These are phyloP conservation scores for Yamadazyma taylorii DNA, from an alignment of 1,139 yeast species.

Conservation along the genomic window DNA sequence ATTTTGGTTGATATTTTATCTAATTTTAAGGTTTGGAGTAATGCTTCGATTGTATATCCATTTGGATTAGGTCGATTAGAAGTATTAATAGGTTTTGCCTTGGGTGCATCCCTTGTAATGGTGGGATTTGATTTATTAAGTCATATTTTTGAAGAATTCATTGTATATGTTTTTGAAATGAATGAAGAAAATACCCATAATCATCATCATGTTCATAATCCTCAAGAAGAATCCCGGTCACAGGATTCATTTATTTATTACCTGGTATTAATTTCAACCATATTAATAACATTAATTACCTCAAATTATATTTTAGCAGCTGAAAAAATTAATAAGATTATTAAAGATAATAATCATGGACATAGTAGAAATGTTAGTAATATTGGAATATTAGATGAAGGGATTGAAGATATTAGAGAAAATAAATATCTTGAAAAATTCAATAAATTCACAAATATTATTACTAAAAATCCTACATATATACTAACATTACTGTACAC, in stretches of 20 bases:
- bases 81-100: slow-evolving; percentile 83
- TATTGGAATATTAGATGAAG: slow-evolving; percentile 15
- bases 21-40: slow-evolving; percentile 90
- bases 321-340: slow-evolving; percentile 37
- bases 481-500: slow-evolving; percentile 61
- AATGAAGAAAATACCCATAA: slow-evolving; percentile 32
- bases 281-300: slow-evolving; percentile 35
- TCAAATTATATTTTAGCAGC: slow-evolving; percentile 37
- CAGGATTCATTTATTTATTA: slow-evolving; percentile 26
- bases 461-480: slow-evolving; percentile 59
- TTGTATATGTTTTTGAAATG: slow-evolving; percentile 49
- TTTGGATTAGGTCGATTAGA: slow-evolving; percentile 90
- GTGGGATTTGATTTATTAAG: slow-evolving; percentile 88
- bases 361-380: slow-evolving; percentile 17
- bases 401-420: slow-evolving; percentile 5
- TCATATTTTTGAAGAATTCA: slow-evolving; percentile 77
- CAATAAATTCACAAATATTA: slow-evolving; percentile 14
- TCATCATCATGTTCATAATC: slow-evolving; percentile 53
- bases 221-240: slow-evolving; percentile 21
- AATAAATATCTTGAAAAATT: slow-evolving; percentile 11
- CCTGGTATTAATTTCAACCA: slow-evolving; percentile 25
- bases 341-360: slow-evolving; percentile 17
- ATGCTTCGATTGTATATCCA: slow-evolving; percentile 80
- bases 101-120: slow-evolving; percentile 80
- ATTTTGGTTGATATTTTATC: slow-evolving; percentile 77